Percentiles rank a stretch among this genome's conserved stretches.
Evolutionary conservation across 495 filamentous ascomycete genomes (phyloP).

Genomic region (Apiosordaria backusii): DNA sequence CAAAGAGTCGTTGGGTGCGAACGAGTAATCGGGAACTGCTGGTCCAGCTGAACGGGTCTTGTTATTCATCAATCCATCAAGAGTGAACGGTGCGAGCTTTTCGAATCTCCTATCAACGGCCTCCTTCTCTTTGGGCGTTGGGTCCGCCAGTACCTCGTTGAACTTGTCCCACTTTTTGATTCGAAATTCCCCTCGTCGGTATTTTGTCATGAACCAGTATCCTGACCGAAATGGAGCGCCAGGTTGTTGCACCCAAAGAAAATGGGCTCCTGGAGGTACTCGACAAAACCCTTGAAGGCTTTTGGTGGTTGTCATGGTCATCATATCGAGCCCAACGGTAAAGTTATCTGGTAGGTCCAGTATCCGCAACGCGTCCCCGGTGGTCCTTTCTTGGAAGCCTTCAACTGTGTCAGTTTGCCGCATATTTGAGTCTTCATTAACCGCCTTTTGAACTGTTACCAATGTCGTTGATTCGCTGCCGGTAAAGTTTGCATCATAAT

Average conservation of each 20-base stretch:
- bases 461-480: no score
- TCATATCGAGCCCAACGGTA: slow-evolving; percentile 46
- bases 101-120: slow-evolving; percentile 35
- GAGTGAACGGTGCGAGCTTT: slow-evolving; percentile 38
- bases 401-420: no score
- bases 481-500: background rate
- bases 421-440: background rate
- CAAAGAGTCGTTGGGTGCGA: background rate
- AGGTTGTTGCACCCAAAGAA: slow-evolving; percentile 54
- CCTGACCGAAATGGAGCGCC: slow-evolving; percentile 50
- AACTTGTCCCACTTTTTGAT: slow-evolving; percentile 60
- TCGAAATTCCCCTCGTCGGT: slow-evolving; percentile 37
- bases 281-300: slow-evolving; percentile 56
- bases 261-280: slow-evolving; percentile 56
- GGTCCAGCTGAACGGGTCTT: background rate
- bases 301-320: slow-evolving; percentile 35
- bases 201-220: slow-evolving; percentile 53
- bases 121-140: slow-evolving; percentile 36
- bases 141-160: slow-evolving; percentile 44
- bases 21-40: background rate
- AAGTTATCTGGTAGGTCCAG: slow-evolving; percentile 40
- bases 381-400: background rate
- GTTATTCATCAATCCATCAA: background rate
- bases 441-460: no score
- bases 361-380: slow-evolving; percentile 30